phyloP scores from a whole-genome alignment of 108 stramenopile species.

The Cyclotella baltica region DNA sequence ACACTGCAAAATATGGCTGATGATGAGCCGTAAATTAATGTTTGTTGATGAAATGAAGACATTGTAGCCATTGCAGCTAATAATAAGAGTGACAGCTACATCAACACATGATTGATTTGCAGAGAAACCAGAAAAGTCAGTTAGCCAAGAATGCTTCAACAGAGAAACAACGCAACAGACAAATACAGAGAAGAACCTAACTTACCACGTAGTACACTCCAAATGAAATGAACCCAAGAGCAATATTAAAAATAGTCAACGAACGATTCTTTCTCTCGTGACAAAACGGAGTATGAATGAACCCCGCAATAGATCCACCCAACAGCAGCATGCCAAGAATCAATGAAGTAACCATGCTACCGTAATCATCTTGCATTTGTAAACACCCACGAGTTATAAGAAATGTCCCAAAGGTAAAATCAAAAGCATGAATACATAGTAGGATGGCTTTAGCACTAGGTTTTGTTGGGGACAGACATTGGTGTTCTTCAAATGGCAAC shows the following conservation, averaged over 20 bases:
- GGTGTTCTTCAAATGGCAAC: not conserved
- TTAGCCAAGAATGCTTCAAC: not conserved
- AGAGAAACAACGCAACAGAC: not conserved
- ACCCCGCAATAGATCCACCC: constrained; percentile 7
- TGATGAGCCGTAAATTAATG: too few relatives aligned
- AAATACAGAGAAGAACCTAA: not conserved
- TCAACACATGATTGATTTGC: not conserved
- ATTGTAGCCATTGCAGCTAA: not conserved
- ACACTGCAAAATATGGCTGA: too few relatives aligned
- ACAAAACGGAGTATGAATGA: not conserved
- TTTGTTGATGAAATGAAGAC: too few relatives aligned
- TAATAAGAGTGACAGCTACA: not conserved
- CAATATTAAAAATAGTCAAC: not conserved
- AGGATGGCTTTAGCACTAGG: not conserved
- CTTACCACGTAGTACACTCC: constrained; percentile 16
- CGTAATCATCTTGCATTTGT: not conserved
- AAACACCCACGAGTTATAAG: not conserved
- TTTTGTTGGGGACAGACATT: constrained; percentile 7
- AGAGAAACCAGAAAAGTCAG: not conserved
- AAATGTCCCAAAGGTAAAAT: constrained; percentile 8
- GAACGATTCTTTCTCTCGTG: not conserved
- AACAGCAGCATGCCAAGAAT: not conserved
- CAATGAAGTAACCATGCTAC: not conserved
- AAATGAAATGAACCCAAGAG: constrained; percentile 1
- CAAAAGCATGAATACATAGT: not conserved